phyloP scores from a whole-genome alignment of 495 filamentous ascomycete genomes.

The Hyphodiscus hymeniophilus region DNA sequence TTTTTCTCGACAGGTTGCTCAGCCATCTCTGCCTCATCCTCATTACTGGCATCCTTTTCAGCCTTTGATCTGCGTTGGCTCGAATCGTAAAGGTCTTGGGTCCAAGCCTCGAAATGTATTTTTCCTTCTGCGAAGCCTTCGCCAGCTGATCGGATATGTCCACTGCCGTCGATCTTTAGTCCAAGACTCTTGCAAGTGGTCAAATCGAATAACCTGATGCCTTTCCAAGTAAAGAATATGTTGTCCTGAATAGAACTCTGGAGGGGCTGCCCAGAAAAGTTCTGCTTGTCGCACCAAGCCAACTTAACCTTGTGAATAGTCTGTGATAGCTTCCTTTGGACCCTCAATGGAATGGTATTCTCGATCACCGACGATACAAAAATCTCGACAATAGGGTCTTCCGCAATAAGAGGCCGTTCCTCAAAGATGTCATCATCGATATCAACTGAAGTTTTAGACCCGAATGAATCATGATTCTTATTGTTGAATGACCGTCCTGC shows the following conservation, averaged over 20 bases:
- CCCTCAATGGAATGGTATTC: conserved; percentile 52
- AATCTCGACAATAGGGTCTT: conserved; percentile 50
- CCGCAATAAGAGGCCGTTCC: conserved; percentile 5
- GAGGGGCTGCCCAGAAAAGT: conserved; percentile 28
- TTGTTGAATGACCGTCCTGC: conserved; percentile 8
- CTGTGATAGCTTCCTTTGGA: conserved; percentile 59
- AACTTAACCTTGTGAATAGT: conserved; percentile 54
- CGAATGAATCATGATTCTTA: conserved; percentile 1
- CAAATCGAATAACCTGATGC: conserved; percentile 60
- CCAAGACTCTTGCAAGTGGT: conserved; percentile 64
- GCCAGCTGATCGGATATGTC: conserved; percentile 26
- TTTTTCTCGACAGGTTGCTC: conserved; percentile 26
- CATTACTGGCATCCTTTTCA: conserved; percentile 18
- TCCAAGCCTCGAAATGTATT: conserved; percentile 68
- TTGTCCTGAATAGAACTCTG: conserved; percentile 32
- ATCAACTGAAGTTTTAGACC: conserved; percentile 5
- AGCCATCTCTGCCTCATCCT: conserved; percentile 17
- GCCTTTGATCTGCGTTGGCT: conserved; percentile 31
- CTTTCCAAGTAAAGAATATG: conserved; percentile 75
- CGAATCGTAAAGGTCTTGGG: conserved; percentile 47
- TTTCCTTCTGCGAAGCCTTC: conserved; percentile 30
- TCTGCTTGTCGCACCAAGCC: conserved; percentile 59
- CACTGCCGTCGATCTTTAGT: conserved; percentile 37
- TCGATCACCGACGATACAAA: conserved; percentile 62
- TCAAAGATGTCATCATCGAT: conserved; percentile 24